These are phyloP conservation scores for Fusarium secorum DNA, from an alignment of 2,329 filamentous ascomycete genomes.

Conservation along the genomic window DNA sequence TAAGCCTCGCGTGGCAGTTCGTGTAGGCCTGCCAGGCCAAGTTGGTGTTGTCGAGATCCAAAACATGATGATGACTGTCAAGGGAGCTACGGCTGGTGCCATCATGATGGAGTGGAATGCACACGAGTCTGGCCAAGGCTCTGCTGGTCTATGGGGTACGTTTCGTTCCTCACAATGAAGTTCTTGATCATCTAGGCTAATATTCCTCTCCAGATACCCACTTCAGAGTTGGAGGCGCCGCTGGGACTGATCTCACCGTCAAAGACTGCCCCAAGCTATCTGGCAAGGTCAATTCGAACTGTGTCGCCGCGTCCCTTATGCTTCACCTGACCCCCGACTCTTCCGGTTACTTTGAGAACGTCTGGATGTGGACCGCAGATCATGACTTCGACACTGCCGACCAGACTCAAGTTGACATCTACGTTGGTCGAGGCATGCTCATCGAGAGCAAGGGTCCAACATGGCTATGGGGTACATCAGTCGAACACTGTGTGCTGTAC, in stretches of 20 bases:
- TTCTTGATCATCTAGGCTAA: too few relatives aligned
- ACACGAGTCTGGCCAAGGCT: conserved; percentile 47
- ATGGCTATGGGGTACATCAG: conserved; percentile 42
- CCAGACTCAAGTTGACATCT: conserved; percentile 45
- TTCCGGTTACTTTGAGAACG: conserved; percentile 59
- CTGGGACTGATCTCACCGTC: conserved; percentile 22
- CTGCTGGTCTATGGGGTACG: conserved; percentile 62
- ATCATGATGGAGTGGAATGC: conserved; percentile 73
- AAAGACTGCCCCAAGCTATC: conserved; percentile 35
- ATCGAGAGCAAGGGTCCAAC: conserved; percentile 44
- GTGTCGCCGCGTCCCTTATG: conserved; percentile 65
- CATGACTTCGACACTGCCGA: too few relatives aligned
- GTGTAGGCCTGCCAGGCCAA: conserved; percentile 64
- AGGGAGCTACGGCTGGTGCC: conserved; percentile 66
- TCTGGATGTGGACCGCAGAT: conserved; percentile 76
- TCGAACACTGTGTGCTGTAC: conserved; percentile 49
- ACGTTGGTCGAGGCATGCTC: conserved; percentile 48
- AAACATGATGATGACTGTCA: conserved; percentile 68
- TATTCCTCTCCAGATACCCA: conserved; percentile 51
- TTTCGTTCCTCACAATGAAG: too few relatives aligned
- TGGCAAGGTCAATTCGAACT: conserved; percentile 52
- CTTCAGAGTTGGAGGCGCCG: conserved; percentile 53
- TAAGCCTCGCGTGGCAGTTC: conserved; percentile 63
- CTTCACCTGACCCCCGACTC: conserved; percentile 55
- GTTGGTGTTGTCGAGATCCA: conserved; percentile 67